Evolutionary conservation across 2,329 filamentous ascomycete genomes (phyloP), one percentile per base, ranked within the genome.

Genomic region (Neofusicoccum umdonicola): DNA sequence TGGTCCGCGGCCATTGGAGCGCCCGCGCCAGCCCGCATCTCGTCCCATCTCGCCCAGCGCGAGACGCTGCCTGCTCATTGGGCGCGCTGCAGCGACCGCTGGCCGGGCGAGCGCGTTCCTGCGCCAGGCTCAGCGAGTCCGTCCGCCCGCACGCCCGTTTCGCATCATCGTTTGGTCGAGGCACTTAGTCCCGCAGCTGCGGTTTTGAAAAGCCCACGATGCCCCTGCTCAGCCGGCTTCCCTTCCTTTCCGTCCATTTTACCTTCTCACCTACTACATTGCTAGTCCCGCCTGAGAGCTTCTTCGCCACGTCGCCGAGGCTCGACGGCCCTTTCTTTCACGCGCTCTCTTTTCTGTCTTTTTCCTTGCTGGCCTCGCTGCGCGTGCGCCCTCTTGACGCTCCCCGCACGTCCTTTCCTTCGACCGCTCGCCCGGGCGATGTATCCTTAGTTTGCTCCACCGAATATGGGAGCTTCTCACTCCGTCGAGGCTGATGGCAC

Each of bases 291-390:
- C 54, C 54, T 17, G 39, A 57, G 54, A 57, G 54, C 22, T 48
- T 48, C 45, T 48, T 48, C 45, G 45, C 45, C 45, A 48, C 45
- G 12, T 27, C 9, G 35, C 52, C 35, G 51, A 39, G 45, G 47
- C 47, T 66, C 34, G 51, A 39, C 66, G 62, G 60, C 34, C 31
- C 51, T 17, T 56, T 61, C 63, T 63, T 66, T 62, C 66, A 62
- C 62, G 64, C 67, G 65, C 66, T 57, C 63, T 56, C 22, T 57
- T 65, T 67, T 56, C 27, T 66, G 54, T 67, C 54, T 51, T 66
- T 51, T 39, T 51, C 48, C 57, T 66, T 54, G 41, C 50, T 47
- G 58, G 34, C 47, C 44, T 41, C 57, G 42, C 48, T 60, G 57
- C 44, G 41, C 60, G 42, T 56, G 35, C 48, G 42, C 62, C 41